Base-by-base conservation (phyloP, 1,139 yeast genomes). In the Candida neerlandica region DNA sequence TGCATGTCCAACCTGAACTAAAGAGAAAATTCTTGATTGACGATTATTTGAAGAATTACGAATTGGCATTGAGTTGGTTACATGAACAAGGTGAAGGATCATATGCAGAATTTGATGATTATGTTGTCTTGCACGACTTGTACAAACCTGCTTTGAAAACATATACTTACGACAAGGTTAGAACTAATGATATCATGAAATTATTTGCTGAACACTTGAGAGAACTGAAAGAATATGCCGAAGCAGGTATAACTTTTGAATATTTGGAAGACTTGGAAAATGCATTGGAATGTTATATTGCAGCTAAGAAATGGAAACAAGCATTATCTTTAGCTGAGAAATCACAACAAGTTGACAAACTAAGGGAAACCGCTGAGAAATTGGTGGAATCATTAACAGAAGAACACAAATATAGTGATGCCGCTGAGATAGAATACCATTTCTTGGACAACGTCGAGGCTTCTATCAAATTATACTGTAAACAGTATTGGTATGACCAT, bases 161-260 rank as follows among this genome's bases (percentile, higher is more conserved):
- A 26, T 86, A 81, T 68, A 80, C 78, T 55, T 82, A 87, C 57
- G 81, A 87, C 34, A 65, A 71, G n/a, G 63, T 65, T 4, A 78
- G 86, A 56, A 84, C 82, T 55, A 74, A 81, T 51, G 68, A 63
- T 7, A 79, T 92, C 10, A 75, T 88, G 59, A 66, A 65, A 6
- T 65, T 81, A 44, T 89, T 82, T 65, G 98, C 96, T 1, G 77
- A 73, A 38, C 65, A 78, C 55, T 73, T 91, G 57, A 74, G 79
- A 39, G 77, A 77, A 2, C 70, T 71, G 45, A 83, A 82, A 52
- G 74, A 81, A 45, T 87, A 79, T 61, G 65, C 65, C 15, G 96
- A 89, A 58, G 89, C 98, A 2, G 99, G 88, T 43, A 65, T 88
- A 41, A 80, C 86, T 1, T 91, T 76, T 64, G 99, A 95, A 65